Base-by-base conservation (phyloP, 306 rosid species). In the Rosa multiflora region DNA sequence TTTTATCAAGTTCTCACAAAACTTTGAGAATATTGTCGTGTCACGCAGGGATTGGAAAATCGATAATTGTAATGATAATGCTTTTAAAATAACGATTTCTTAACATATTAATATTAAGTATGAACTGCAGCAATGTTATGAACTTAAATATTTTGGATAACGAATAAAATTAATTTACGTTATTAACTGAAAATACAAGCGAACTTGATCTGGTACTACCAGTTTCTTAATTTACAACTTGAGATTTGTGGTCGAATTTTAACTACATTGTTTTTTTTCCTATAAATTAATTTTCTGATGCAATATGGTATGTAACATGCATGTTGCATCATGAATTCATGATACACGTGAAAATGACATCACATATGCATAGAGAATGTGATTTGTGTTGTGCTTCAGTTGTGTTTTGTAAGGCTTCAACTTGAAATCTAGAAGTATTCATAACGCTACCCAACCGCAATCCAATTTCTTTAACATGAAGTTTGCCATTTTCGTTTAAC, bases 381-480 rank as follows among this genome's bases (percentile, higher is more conserved):
- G 71, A 17, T 37, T 64, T 64, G 70, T 7, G n/a, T 6, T 64
- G 69, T 63, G 21, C n/a, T 63, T 63, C 35, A 29, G 42, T 52
- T 71, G 15, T 26, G 44, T 71, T 48, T 20, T 48, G 23, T 0
- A 29, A 5, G 12, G n/a, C 48, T 5, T n/a, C 13, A 55, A 21
- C 68, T 74, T 23, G 40, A 74, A 74, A 74, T n/a, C 39, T 52
- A 20, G 14, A 32, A 35, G 39, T 39, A 66, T 32, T 17, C 23
- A 3, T 37, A 39, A 53, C 46, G 70, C 69, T 15, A 61, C 32
- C 55, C 8, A 13, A 56, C 55, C 44, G 15, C 55, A 74, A 42
- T 58, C 14, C 29, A 75, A 61, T 44, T 26, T 43, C 70, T 75
- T 61, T 75, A 44, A 75, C 79, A 75, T 10, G 79, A 75, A 75